Evolutionary conservation across 305 asterid genomes (phyloP).

Genomic region (Andrographis paniculata): DNA sequence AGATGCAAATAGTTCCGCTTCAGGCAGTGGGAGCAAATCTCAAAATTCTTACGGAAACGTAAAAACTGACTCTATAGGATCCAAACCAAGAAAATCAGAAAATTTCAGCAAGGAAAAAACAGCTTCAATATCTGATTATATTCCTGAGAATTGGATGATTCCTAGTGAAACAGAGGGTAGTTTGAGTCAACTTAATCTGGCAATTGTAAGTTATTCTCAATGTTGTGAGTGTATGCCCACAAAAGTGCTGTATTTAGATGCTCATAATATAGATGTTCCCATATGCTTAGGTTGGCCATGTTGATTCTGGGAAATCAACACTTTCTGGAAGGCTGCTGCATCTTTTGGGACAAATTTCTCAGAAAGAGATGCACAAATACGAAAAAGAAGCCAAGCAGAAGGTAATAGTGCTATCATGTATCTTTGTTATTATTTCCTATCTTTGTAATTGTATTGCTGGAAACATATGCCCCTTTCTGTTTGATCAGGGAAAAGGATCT

Average conservation of each 20-base stretch:
- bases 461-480: constrained; percentile 17
- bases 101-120: constrained; percentile 30
- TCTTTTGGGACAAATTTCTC: constrained; percentile 75
- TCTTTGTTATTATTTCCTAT: constrained; percentile 8
- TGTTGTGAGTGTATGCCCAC: constrained; percentile 11
- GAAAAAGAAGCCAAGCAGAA: constrained; percentile 84
- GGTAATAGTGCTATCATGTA: constrained; percentile 28
- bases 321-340: constrained; percentile 95
- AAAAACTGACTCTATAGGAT: constrained; percentile 35
- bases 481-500: constrained; percentile 88
- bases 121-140: constrained; percentile 37
- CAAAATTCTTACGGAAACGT: constrained; percentile 23
- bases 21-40: constrained; percentile 29
- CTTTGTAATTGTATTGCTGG: constrained; percentile 19
- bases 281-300: constrained; percentile 83
- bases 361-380: constrained; percentile 75
- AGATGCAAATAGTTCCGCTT: constrained; percentile 29
- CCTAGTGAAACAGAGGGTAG: constrained; percentile 42
- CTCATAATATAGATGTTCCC: constrained; percentile 15
- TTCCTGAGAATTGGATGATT: constrained; percentile 71
- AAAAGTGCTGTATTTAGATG: constrained; percentile 3
- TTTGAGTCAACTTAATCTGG: constrained; percentile 82
- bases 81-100: constrained; percentile 40
- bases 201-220: constrained; percentile 51
- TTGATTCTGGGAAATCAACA: constrained; percentile 98